Conservation (phyloP, 163 green algal species). For the Scenedesmus sp. region DNA sequence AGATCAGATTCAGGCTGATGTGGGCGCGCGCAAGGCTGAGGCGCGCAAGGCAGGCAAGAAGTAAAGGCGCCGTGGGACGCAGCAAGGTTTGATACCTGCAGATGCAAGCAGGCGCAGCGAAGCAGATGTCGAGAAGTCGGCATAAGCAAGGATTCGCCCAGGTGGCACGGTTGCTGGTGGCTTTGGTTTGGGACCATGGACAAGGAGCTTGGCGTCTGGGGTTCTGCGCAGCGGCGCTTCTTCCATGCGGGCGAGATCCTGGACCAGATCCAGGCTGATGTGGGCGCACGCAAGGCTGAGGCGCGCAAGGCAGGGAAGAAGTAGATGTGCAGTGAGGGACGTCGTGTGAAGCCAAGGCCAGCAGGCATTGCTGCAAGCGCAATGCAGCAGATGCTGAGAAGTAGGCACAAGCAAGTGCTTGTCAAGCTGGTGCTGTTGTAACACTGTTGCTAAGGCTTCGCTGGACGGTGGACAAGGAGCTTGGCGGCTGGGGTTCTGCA, state of each 20-base stretch:
- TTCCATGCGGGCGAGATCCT: slow-evolving; percentile 77
- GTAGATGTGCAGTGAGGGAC: not conserved
- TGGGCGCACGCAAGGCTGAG: slow-evolving; percentile 59
- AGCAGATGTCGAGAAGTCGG: no score
- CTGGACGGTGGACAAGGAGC: slow-evolving; percentile 79
- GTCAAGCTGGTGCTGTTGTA: no score
- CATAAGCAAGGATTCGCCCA: no score
- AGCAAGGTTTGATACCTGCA: no score
- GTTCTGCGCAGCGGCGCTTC: slow-evolving; percentile 71
- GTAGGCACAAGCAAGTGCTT: no score
- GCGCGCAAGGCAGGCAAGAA: slow-evolving; percentile 34
- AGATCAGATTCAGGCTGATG: slow-evolving; percentile 69
- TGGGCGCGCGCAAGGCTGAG: slow-evolving; percentile 59
- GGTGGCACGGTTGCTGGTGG: no score
- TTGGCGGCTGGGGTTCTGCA: slow-evolving; percentile 77
- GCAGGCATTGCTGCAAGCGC: no score
- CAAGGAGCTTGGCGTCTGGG: slow-evolving; percentile 80
- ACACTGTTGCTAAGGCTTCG: no score
- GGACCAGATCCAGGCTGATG: slow-evolving; percentile 70
- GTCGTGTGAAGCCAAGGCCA: no score
- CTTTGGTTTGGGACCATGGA: slow-evolving; percentile 71
- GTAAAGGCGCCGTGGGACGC: not conserved
- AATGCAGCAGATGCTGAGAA: no score
- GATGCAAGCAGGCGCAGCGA: no score
- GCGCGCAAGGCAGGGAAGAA: slow-evolving; percentile 34